These are phyloP conservation scores for Solanum paucissectum DNA, from an alignment of 257 asterid genomes.

Conservation along the genomic window DNA sequence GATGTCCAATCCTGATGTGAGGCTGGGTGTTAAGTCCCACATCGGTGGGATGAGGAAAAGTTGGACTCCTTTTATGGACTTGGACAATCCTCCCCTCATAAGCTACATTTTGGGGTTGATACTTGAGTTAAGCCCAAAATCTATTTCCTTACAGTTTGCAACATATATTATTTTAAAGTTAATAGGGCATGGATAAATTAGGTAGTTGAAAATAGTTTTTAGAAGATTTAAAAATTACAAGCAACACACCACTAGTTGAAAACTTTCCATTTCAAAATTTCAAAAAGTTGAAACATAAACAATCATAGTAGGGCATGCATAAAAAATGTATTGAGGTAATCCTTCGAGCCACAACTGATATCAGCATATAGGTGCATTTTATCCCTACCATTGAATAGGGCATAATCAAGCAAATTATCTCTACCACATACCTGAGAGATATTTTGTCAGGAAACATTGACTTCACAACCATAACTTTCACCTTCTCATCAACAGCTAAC, in stretches of 20 bases:
- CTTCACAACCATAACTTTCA: slow-evolving; percentile 75
- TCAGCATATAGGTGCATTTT: background rate
- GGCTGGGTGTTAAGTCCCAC: background rate
- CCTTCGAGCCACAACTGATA: background rate
- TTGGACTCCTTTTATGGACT: background rate
- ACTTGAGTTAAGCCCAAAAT: background rate
- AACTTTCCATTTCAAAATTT: background rate
- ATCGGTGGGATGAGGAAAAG: background rate
- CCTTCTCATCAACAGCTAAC: slow-evolving; percentile 64
- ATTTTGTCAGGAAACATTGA: slow-evolving; percentile 72
- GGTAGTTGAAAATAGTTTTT: background rate
- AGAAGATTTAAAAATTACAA: background rate
- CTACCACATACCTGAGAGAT: slow-evolving; percentile 57
- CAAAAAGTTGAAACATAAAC: background rate
- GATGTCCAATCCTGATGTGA: too few species aligned
- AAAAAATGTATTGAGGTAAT: background rate
- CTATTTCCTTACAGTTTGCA: background rate
- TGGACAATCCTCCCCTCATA: background rate
- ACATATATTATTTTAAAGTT: background rate
- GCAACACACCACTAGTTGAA: background rate
- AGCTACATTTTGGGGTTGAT: background rate
- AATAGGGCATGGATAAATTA: background rate
- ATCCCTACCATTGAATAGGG: background rate
- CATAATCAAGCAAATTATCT: background rate
- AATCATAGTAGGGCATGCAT: background rate